These are phyloP conservation scores for Neonectria coccinea DNA, from an alignment of 2,329 filamentous ascomycete species.

Conservation along the genomic window DNA sequence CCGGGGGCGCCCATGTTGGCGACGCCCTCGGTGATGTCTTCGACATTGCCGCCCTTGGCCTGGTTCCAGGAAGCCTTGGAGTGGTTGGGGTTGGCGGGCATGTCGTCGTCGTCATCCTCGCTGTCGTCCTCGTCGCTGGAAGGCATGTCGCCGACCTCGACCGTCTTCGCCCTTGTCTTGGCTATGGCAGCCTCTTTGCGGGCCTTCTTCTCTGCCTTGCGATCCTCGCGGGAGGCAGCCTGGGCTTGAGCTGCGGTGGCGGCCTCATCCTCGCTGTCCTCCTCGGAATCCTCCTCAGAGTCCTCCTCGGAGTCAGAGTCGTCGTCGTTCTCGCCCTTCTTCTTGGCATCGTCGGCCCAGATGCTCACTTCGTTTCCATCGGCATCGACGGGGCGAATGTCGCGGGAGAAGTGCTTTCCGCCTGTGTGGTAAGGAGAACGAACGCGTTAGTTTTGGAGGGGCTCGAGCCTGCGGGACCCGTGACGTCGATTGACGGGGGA, in stretches of 20 bases:
- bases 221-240: constrained; percentile 80
- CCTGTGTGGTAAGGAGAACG: constrained; percentile 62
- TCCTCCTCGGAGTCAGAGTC: constrained; percentile 65
- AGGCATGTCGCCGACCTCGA: constrained; percentile 88
- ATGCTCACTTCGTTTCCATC: constrained; percentile 91
- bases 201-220: constrained; percentile 87
- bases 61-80: constrained; percentile 78
- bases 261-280: constrained; percentile 62
- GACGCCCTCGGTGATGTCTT: constrained; percentile 65
- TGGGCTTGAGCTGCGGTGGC: constrained; percentile 53
- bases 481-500: constrained; percentile 6
- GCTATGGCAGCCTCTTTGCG: constrained; percentile 91
- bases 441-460: constrained; percentile 31
- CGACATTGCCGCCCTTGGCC: constrained; percentile 56
- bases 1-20: constrained; percentile 63
- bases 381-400: constrained; percentile 87
- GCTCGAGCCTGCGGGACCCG: not conserved
- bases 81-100: constrained; percentile 94
- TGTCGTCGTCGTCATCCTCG: constrained; percentile 67
- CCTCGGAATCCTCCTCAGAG: constrained; percentile 64
- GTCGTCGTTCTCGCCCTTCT: constrained; percentile 62
- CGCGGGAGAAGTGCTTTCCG: constrained; percentile 94
- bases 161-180: constrained; percentile 75
- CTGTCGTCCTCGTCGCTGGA: constrained; percentile 76
- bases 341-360: constrained; percentile 75